These are phyloP conservation scores for Urochloa ruziziensis DNA, from an alignment of 176 grass and related monocot species.

Conservation along the genomic window DNA sequence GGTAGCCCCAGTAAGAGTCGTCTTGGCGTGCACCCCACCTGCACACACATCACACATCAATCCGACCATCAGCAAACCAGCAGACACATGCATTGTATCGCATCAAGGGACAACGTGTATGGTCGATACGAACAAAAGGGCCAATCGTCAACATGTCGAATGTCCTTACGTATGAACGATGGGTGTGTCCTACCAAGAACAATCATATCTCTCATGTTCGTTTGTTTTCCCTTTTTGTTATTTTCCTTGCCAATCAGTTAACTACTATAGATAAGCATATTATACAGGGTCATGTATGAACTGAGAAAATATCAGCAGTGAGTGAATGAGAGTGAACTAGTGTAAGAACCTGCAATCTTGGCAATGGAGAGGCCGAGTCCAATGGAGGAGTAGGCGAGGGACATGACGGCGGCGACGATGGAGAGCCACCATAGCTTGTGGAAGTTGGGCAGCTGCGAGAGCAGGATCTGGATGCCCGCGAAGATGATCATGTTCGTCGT, in stretches of 20 bases:
- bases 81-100: slow-evolving; percentile 21
- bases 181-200: neutral
- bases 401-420: slow-evolving; percentile 88
- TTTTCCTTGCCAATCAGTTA: neutral
- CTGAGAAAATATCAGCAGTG: neutral
- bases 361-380: slow-evolving; percentile 85
- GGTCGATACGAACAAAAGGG: slow-evolving; percentile 15
- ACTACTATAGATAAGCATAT: neutral
- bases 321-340: neutral
- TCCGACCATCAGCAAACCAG: neutral
- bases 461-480: slow-evolving; percentile 60
- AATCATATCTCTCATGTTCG: neutral
- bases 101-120: neutral
- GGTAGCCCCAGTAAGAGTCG: slow-evolving; percentile 69
- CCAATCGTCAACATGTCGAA: neutral
- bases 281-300: too few relatives aligned
- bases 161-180: neutral
- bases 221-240: slow-evolving; percentile 1
- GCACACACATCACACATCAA: neutral
- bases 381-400: slow-evolving; percentile 71
- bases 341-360: slow-evolving; percentile 65
- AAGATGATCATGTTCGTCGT: slow-evolving; percentile 80
- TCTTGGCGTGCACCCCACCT: slow-evolving; percentile 61
- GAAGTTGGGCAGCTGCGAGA: slow-evolving; percentile 91
- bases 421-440: slow-evolving; percentile 94